phyloP scores from a whole-genome alignment of 2,329 filamentous ascomycete genomes.

The Hirsutella thompsonii region DNA sequence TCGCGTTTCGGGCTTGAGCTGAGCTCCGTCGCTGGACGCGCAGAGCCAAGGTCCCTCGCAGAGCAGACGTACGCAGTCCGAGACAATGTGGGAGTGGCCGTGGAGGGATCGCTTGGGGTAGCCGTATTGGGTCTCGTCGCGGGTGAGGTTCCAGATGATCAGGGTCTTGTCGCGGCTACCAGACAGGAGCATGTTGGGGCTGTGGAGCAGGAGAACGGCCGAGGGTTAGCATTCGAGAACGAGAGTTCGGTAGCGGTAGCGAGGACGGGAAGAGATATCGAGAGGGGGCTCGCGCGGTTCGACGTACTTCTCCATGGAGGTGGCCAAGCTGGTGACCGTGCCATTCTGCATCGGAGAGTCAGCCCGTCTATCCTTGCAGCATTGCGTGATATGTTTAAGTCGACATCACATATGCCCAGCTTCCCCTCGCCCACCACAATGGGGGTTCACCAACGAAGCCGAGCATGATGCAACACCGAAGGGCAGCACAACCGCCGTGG shows the following conservation, averaged over 20 bases:
- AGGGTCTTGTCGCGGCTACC: constrained; percentile 95
- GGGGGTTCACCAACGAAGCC: too few species aligned
- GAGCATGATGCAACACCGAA: too few species aligned
- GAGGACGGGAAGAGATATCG: not conserved
- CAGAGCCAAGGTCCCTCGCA: not conserved
- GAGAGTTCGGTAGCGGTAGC: not conserved
- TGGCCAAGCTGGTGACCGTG: constrained; percentile 98
- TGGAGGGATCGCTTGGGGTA: constrained; percentile 98
- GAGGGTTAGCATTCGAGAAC: not conserved
- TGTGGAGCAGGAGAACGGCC: constrained; percentile 15
- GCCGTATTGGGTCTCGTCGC: constrained; percentile 94
- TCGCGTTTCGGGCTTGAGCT: not conserved
- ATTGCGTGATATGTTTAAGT: not conserved
- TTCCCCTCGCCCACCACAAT: too few species aligned
- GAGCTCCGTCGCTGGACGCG: too few species aligned
- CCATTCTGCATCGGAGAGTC: constrained; percentile 48
- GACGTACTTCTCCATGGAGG: constrained; percentile 93
- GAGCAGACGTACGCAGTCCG: constrained; percentile 80
- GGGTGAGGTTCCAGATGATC: constrained; percentile 99
- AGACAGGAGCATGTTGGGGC: constrained; percentile 99
- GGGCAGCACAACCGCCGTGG: too few species aligned
- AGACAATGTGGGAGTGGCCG: constrained; percentile 99
- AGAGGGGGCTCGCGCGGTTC: not conserved
- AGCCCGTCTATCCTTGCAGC: constrained; percentile 6
- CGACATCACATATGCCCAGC: not conserved